Conservation (phyloP, 768 basidiomycete species). For the Lyophyllum shimeji region DNA sequence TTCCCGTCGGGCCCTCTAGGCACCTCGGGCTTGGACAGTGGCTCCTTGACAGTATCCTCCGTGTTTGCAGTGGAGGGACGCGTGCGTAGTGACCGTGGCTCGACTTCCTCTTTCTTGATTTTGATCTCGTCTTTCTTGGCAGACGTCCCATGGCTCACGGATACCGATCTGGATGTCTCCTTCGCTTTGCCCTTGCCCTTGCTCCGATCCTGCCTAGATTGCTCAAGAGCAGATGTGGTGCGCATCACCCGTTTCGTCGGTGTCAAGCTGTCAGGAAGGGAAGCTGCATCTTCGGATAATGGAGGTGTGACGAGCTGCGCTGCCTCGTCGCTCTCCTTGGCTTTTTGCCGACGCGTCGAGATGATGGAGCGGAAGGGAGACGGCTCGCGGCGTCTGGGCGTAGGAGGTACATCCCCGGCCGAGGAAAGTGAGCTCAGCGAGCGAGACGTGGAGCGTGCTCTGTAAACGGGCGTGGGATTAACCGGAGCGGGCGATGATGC, state of each 20-base stretch:
- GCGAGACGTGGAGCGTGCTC: constrained; percentile 35
- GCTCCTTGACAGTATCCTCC: constrained; percentile 35
- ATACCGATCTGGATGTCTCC: constrained; percentile 29
- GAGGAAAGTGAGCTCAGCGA: constrained; percentile 44
- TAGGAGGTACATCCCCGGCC: constrained; percentile 25
- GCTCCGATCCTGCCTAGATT: constrained; percentile 26
- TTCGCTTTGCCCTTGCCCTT: constrained; percentile 42
- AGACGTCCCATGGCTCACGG: constrained; percentile 19
- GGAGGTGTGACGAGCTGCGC: constrained; percentile 48
- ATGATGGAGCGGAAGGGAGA: constrained; percentile 56
- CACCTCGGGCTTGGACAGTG: constrained; percentile 36
- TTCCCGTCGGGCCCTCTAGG: constrained; percentile 66
- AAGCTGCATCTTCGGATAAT: constrained; percentile 42
- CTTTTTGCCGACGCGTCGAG: constrained; percentile 58
- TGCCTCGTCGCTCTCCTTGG: constrained; percentile 23
- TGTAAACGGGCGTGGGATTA: constrained; percentile 32
- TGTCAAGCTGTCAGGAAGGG: constrained; percentile 27
- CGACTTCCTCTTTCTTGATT: constrained; percentile 47
- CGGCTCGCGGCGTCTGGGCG: constrained; percentile 29
- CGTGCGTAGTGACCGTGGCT: constrained; percentile 49
- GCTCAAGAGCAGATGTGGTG: constrained; percentile 27
- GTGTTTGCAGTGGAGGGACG: constrained; percentile 40
- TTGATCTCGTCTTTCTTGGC: constrained; percentile 19
- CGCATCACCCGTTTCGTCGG: constrained; percentile 33
- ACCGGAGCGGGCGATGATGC: constrained; percentile 26